Evolutionary conservation across 768 basidiomycete genomes (phyloP), one percentile per base, ranked within the genome.

Genomic region (Suillus spraguei): DNA sequence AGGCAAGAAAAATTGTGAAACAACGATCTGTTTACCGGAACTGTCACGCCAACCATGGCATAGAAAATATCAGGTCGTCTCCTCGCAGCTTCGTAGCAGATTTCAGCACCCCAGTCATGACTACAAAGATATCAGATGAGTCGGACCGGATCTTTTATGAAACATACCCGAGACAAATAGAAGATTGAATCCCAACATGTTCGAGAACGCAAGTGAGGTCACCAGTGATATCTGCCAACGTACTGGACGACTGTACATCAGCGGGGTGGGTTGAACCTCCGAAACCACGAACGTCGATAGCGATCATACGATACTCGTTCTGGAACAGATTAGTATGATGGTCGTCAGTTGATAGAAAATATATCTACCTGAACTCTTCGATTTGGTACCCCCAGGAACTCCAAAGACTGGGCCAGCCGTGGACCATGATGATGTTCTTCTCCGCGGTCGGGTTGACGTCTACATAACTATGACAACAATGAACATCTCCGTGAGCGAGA

Each of bases 331-430:
- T 52, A 44, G 41, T 33, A 53, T 36, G 17, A 17, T 0, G 14
- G 16, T 14, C 28, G 4, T 38, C 22, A 14, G 41, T 22, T 22
- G 22, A 28, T 5, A 16, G 20, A 46, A 10, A 22, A 2, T 9
- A 3, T 20, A 65, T 70, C 38, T 66, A 83, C 90, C 77, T 73
- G 71, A 92, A 87, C 64, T 85, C 82, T 59, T 84, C 76, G 20
- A 92, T 90, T 70, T 92, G 91, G 38, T 82, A 82, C 14, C 86
- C 81, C 91, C 90, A 92, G 22, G 82, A 83, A 60, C 85, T 87
- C 91, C 91, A 92, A 4, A 91, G 72, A 66, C 86, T 82, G 0
- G 91, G 91, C 91, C 91, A 92, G 4, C 91, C 91, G 67, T 92
- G 91, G 92, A 92, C 85, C 81, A 92, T 81, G 36, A 92, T 55